Conservation (phyloP, 257 asterid genomes). For the Gardenia jasminoides region DNA sequence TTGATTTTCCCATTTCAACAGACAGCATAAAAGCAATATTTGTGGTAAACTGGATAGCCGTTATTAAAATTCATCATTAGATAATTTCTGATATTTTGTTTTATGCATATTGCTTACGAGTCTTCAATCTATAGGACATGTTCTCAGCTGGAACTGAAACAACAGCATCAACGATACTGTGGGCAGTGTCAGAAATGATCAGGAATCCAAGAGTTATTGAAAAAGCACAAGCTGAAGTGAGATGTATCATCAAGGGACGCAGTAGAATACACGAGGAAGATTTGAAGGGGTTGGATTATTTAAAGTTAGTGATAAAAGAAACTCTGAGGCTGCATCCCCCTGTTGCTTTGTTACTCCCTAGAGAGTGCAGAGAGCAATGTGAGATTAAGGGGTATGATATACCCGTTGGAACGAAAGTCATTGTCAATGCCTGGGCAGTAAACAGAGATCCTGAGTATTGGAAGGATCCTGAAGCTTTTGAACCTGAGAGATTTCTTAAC, state of each 20-base stretch:
- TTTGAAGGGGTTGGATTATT: not conserved
- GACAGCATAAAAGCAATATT: conserved; percentile 9
- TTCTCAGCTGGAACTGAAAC: conserved; percentile 6
- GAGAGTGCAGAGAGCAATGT: not conserved
- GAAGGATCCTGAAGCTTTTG: too few relatives aligned
- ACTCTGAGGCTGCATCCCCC: conserved; percentile 2
- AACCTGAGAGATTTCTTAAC: too few relatives aligned
- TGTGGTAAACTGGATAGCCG: too few relatives aligned
- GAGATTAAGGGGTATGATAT: not conserved
- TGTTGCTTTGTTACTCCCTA: not conserved
- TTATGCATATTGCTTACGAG: too few relatives aligned
- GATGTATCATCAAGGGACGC: not conserved
- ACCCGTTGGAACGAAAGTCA: not conserved
- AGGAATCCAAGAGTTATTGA: conserved; percentile 1
- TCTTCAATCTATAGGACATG: too few relatives aligned
- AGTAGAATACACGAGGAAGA: not conserved
- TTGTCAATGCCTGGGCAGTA: not conserved
- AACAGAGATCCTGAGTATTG: not conserved
- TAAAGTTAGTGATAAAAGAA: conserved; percentile 9
- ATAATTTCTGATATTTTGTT: too few relatives aligned
- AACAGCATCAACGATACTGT: not conserved
- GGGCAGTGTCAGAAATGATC: conserved; percentile 6
- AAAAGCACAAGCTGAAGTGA: conserved; percentile 5
- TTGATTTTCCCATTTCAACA: conserved; percentile 9
- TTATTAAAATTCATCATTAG: too few relatives aligned